phyloP scores from a whole-genome alignment of 179 eudicot species.

The Amaranthus tricolor region DNA sequence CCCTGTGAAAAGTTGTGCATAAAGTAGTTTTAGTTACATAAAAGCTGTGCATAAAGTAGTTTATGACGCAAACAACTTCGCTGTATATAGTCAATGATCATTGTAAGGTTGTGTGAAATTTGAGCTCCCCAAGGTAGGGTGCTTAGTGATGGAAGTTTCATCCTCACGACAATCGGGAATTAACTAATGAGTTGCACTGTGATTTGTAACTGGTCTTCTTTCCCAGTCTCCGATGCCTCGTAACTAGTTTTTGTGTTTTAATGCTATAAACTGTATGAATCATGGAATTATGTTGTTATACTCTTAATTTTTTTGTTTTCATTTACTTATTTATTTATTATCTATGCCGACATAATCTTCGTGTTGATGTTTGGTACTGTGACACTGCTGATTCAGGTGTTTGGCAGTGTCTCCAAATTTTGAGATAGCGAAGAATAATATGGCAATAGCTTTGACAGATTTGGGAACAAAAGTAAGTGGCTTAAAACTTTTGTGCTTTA shows the following conservation, averaged over 20 bases:
- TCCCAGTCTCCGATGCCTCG: neutral
- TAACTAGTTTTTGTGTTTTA: neutral
- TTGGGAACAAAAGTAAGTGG: slow-evolving; percentile 86
- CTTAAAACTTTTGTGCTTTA: slow-evolving; percentile 3
- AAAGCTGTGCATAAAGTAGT: neutral
- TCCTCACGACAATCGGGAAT: neutral
- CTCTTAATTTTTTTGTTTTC: neutral
- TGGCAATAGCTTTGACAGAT: slow-evolving; percentile 99
- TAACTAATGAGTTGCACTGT: neutral
- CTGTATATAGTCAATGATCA: neutral
- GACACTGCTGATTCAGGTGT: slow-evolving; percentile 58
- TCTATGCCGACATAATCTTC: no score
- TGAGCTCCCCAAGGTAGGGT: neutral
- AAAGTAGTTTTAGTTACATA: neutral
- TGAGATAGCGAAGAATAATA: slow-evolving; percentile 97
- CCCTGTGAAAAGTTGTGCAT: slow-evolving; percentile 9
- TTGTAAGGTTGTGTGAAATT: neutral
- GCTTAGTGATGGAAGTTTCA: neutral
- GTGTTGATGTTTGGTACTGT: slow-evolving; percentile 7
- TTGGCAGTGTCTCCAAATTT: slow-evolving; percentile 97
- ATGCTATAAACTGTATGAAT: neutral
- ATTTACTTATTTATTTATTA: neutral
- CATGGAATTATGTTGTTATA: neutral
- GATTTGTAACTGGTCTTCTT: neutral
- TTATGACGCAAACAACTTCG: neutral